These are phyloP conservation scores for Laburnicola sp. DNA, from an alignment of 2,329 filamentous ascomycete species.

Conservation along the genomic window DNA sequence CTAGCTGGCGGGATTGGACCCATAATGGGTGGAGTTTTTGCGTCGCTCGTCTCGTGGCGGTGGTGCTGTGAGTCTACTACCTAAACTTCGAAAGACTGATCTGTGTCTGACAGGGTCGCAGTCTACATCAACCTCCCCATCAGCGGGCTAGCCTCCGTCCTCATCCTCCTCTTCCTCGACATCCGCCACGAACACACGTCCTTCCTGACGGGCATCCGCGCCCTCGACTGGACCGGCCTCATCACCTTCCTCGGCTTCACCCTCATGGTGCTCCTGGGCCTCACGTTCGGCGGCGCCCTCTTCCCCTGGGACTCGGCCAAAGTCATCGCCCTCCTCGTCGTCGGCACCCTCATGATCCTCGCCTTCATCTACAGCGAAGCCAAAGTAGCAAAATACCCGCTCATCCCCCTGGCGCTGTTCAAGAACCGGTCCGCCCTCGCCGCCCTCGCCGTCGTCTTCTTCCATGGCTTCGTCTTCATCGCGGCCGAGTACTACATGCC, in stretches of 20 bases:
- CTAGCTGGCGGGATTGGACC: conserved; percentile 58
- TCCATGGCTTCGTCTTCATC: conserved; percentile 55
- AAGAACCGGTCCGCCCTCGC: conserved; percentile 59
- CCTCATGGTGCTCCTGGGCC: conserved; percentile 56
- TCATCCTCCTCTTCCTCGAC: conserved; percentile 58
- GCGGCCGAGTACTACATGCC: conserved; percentile 71
- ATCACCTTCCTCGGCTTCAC: conserved; percentile 55
- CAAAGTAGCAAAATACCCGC: conserved; percentile 63
- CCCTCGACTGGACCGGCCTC: conserved; percentile 59
- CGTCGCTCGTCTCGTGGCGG: conserved; percentile 52
- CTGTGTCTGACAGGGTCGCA: conserved; percentile 10
- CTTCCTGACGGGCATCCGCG: conserved; percentile 52
- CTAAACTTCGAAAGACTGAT: neutral
- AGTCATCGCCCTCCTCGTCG: conserved; percentile 59
- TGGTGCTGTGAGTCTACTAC: conserved; percentile 50
- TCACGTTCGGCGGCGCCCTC: conserved; percentile 58
- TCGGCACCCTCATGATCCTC: conserved; percentile 53
- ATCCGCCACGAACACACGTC: conserved; percentile 59
- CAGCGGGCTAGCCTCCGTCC: conserved; percentile 52
- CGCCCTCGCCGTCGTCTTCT: conserved; percentile 54
- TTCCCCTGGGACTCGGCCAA: conserved; percentile 59
- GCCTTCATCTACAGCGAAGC: conserved; percentile 65
- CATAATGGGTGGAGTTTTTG: conserved; percentile 57
- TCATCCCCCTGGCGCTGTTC: conserved; percentile 69
- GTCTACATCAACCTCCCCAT: conserved; percentile 61